Base-by-base conservation (phyloP, 306 rosid species). In the Acacia acuminata region DNA sequence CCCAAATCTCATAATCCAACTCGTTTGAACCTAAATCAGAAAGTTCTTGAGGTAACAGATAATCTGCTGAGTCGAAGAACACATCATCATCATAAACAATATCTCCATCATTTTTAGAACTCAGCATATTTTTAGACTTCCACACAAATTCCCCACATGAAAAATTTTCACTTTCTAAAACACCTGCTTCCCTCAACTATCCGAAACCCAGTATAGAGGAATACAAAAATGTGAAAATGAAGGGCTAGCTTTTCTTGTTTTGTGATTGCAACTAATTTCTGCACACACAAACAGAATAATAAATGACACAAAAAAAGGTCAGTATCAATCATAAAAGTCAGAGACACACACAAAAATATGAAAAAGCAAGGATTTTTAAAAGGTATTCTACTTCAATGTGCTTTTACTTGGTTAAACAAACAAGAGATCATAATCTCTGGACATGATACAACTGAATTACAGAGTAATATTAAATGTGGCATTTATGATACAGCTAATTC, bases 51-150 rank as follows among this genome's bases (percentile, higher is more conserved):
- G 90, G 87, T 77, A 91, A 86, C 75, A 95, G 80, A 55, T 66
- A 78, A 83, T 93, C 98, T 40, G 27, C 77, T 0, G 99, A 86
- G 84, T 95, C 96, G 32, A 93, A 95, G 91, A 95, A 93, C 84
- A 87, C 84, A 82, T 92, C 97, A 77, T 70, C 53, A 43, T 16
- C 58, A 51, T 51, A 7, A 15, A 27, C 32, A 60, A 27, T 38
- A 60, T 88, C 89, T 70, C 79, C 87, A 64, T 79, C 90, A 86
- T 88, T 48, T 14, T 48, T 76, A 83, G 92, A 88, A 83, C 81
- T 90, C 91, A 88, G 91, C 99, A 93, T 96, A 86, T 89, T 92
- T 51, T 89, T 78, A 85, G 47, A 61, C 78, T 84, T 51, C 73
- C n/a, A 87, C 36, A 84, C 64, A 75, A 84, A 75, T 47, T 50